phyloP scores from a whole-genome alignment of 176 grass and related monocot species.

The Pontederia crassipes region DNA sequence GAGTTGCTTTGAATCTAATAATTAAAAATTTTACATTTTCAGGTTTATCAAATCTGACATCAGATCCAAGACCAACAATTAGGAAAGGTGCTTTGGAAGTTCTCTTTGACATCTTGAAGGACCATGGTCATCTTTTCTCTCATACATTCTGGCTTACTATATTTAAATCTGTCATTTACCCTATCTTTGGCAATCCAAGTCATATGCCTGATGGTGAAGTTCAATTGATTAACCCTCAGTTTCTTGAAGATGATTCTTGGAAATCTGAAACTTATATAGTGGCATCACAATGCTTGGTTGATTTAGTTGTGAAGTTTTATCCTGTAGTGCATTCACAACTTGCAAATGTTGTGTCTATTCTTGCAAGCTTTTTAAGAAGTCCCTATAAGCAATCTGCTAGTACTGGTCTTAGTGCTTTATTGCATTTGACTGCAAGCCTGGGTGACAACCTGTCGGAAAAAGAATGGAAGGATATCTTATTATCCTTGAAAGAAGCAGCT shows the following conservation, averaged over 20 bases:
- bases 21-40: constrained; percentile 10
- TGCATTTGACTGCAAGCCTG: constrained; percentile 61
- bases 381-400: constrained; percentile 68
- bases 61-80: constrained; percentile 78
- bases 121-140: constrained; percentile 86
- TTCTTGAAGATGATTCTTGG: constrained; percentile 39
- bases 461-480: constrained; percentile 69
- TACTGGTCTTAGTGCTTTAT: constrained; percentile 58
- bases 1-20: not conserved
- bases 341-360: constrained; percentile 45
- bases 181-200: constrained; percentile 50
- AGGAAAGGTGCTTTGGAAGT: constrained; percentile 94
- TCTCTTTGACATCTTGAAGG: constrained; percentile 91
- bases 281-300: constrained; percentile 64
- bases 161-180: constrained; percentile 75
- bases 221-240: constrained; percentile 30
- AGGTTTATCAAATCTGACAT: constrained; percentile 88
- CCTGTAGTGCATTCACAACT: constrained; percentile 65
- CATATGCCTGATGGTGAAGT: constrained; percentile 28
- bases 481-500: constrained; percentile 68
- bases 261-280: constrained; percentile 59
- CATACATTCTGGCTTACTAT: constrained; percentile 68
- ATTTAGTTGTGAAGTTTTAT: constrained; percentile 69
- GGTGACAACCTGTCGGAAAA: constrained; percentile 47
- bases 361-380: constrained; percentile 62